Evolutionary conservation across 192 early-diverging fungal species (phyloP).

Genomic region (Helicostylum pulchrum): DNA sequence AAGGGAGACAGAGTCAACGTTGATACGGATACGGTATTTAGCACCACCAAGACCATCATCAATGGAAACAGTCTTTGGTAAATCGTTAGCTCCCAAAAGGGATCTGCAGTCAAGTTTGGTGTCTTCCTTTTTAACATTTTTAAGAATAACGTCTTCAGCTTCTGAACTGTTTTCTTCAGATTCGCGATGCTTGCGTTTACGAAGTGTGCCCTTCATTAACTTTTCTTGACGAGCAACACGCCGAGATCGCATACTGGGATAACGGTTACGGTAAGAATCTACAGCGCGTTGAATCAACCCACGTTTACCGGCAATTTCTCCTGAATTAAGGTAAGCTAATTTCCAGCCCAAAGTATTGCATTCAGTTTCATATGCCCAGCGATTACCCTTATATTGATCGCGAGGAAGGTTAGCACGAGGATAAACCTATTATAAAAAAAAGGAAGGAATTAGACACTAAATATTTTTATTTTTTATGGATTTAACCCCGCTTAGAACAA

Average conservation of each 20-base stretch:
- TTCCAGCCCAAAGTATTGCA: constrained; percentile 88
- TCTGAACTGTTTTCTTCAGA: constrained; percentile 20
- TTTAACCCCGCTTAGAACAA: constrained; percentile 3
- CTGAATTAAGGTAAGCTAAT: constrained; percentile 72
- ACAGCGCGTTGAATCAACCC: constrained; percentile 86
- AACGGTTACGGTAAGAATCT: constrained; percentile 71
- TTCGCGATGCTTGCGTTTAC: constrained; percentile 40
- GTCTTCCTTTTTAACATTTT: not conserved
- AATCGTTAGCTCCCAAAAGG: not conserved
- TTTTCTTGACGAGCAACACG: constrained; percentile 75
- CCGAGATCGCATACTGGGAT: constrained; percentile 67
- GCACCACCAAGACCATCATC: constrained; percentile 27
- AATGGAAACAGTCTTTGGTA: constrained; percentile 30
- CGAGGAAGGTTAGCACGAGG: constrained; percentile 69
- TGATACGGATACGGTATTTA: constrained; percentile 38
- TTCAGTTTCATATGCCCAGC: constrained; percentile 82
- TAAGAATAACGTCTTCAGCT: not conserved
- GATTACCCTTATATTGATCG: constrained; percentile 70
- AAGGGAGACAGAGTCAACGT: constrained; percentile 50
- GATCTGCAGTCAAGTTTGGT: not conserved
- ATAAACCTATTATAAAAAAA: constrained; percentile 45
- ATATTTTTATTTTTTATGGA: not conserved
- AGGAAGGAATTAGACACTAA: not conserved
- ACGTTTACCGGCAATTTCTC: constrained; percentile 59
- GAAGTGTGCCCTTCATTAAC: constrained; percentile 50